Evolutionary conservation across 176 grass and related monocot genomes (phyloP).

Genomic region (Tillandsia fasciculata): DNA sequence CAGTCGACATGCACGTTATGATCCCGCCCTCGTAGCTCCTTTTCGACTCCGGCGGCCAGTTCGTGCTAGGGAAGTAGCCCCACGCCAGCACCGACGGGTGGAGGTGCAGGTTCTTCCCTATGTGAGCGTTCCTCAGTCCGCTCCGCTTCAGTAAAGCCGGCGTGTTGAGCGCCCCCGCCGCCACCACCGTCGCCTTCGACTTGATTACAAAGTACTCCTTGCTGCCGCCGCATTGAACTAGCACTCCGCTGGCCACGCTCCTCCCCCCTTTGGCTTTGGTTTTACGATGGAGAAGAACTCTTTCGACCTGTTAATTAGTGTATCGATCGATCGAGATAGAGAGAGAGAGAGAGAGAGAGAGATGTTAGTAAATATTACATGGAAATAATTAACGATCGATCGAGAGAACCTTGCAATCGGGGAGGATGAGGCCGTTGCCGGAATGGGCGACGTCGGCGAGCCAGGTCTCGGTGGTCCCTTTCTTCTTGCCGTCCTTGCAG

Average conservation of each 20-base stretch:
- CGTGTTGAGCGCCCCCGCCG: constrained; percentile 64
- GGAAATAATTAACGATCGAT: no score
- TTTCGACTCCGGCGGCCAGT: constrained; percentile 27
- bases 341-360: no score
- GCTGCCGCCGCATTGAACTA: constrained; percentile 20
- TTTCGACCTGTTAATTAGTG: constrained; percentile 39
- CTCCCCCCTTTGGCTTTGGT: constrained; percentile 16
- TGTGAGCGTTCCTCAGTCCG: constrained; percentile 56
- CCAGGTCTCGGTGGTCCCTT: constrained; percentile 82
- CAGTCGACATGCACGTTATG: constrained; percentile 81
- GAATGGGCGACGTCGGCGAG: constrained; percentile 56
- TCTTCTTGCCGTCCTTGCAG: constrained; percentile 60
- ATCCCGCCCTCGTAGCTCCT: constrained; percentile 71
- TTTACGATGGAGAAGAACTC: background rate
- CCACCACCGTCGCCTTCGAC: constrained; percentile 53
- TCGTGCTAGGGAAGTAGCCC: constrained; percentile 78
- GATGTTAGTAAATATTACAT: no score
- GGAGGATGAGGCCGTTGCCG: constrained; percentile 53
- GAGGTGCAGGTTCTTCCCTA: constrained; percentile 79
- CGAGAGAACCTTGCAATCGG: constrained; percentile 40
- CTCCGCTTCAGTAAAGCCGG: constrained; percentile 45
- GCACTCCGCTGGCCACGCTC: constrained; percentile 58
- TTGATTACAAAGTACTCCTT: constrained; percentile 46
- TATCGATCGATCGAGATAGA: no score
- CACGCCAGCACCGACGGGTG: constrained; percentile 74